Percentiles rank a stretch among this genome's conserved stretches.
Evolutionary conservation across 2,329 filamentous ascomycete species (phyloP).

Genomic region (Neofusicoccum cordaticola): DNA sequence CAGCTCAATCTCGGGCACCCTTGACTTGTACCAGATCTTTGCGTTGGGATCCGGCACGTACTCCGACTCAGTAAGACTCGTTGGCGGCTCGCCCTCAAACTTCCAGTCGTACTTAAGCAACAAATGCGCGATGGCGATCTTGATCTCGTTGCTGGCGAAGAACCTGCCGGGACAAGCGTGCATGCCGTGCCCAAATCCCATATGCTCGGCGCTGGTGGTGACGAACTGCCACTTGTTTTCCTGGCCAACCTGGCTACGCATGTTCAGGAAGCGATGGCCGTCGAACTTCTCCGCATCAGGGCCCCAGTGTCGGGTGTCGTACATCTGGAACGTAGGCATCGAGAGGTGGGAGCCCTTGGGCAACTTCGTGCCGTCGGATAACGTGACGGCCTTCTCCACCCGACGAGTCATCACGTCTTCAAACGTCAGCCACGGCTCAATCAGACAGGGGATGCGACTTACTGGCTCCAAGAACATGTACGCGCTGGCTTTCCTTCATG

Average conservation of each 20-base stretch:
- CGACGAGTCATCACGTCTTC: neutral
- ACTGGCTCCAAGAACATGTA: neutral
- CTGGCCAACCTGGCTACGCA: conserved; percentile 17
- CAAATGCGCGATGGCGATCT: conserved; percentile 16
- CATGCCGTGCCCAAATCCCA: conserved; percentile 21
- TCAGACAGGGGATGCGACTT: neutral
- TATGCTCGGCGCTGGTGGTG: conserved; percentile 20
- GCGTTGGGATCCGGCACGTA: neutral
- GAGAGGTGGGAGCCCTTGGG: conserved; percentile 21
- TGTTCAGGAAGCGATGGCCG: conserved; percentile 18
- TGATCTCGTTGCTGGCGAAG: conserved; percentile 21
- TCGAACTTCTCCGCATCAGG: conserved; percentile 19
- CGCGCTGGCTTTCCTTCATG: conserved; percentile 33
- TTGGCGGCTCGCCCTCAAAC: neutral
- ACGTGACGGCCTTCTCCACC: conserved; percentile 23
- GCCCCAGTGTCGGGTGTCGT: neutral
- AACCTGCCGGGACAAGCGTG: conserved; percentile 20
- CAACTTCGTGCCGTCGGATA: conserved; percentile 29
- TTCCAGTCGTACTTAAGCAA: conserved; percentile 19
- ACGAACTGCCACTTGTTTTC: conserved; percentile 19
- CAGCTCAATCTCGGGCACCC: neutral
- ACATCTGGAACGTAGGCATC: neutral
- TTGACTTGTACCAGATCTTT: neutral
- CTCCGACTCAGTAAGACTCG: neutral
- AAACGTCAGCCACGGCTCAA: neutral